Base-by-base conservation (phyloP, 352 stramenopile species). In the Phytophthora citricola region DNA sequence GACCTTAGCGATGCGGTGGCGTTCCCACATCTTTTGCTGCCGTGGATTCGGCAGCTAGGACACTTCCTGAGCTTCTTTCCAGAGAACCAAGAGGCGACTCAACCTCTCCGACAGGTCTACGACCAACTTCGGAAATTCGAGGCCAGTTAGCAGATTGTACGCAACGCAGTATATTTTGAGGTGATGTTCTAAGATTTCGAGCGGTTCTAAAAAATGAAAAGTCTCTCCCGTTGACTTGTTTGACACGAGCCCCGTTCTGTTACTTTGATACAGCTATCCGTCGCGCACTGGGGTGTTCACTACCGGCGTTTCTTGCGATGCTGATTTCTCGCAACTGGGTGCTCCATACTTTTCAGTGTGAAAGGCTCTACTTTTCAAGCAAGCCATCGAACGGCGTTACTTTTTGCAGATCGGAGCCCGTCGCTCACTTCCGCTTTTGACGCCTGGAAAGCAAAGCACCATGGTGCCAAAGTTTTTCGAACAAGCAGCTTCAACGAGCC, bases 41-140 rank as follows among this genome's bases (percentile, higher is more conserved):
- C 86, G 14, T 96, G 88, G 86, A 89, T 90, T 41, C 86, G 84
- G n/a, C 88, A 96, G 66, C 82, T 96, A 15, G 82, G 83, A 11
- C 86, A 94, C 64, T 96, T 96, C 49, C 47, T 96, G 31, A 94
- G 88, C 65, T 96, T 89, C 62, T 96, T 94, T 61, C 86, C 88
- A 0, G 88, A 94, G 52, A 94, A 88, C 66, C 88, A 96, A 63
- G 87, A 93, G 66, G 78, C 86, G 6, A 94, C 83, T 24, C 71
- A 89, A 26, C 85, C 88, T 11, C 71, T 96, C 43, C 80, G 86
- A 39, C 83, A 92, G 52, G 67, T 94, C 26, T 92, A 94, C 60
- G 86, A 93, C 49, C 83, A 90, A 63, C 76, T 96, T 34, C 78
- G 87, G 45, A 88, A 83, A 60, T 93, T 92, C 31, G 87, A 94